Percentiles rank a stretch among this genome's conserved stretches.
Evolutionary conservation across 2,329 filamentous ascomycete species (phyloP).

Genomic region (Aspergillus proliferans): DNA sequence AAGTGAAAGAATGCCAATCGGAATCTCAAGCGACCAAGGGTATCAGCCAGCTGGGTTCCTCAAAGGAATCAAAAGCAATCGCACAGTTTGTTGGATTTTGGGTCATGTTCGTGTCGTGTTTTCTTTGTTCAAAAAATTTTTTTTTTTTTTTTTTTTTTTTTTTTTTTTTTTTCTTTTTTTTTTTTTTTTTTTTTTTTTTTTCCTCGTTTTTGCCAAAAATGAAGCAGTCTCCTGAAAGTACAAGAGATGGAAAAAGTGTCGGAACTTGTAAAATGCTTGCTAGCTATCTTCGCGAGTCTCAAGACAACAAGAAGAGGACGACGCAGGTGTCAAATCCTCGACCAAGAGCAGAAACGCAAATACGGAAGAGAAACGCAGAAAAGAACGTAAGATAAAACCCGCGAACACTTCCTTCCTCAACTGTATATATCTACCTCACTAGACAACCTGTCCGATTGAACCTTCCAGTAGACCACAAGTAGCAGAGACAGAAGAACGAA

Average conservation of each 20-base stretch:
- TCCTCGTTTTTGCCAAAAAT: conserved; percentile 19
- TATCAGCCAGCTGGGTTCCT: neutral
- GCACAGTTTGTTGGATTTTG: neutral
- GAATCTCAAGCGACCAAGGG: neutral
- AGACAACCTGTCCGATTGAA: conserved; percentile 14
- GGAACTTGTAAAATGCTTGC: conserved; percentile 41
- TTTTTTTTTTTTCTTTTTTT: conserved; percentile 11
- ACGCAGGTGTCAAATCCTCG: conserved; percentile 21
- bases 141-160: conserved; percentile 8
- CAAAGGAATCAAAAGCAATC: neutral
- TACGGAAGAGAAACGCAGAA: neutral
- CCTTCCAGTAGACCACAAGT: conserved; percentile 14
- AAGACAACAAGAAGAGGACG: conserved; percentile 33
- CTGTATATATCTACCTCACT: conserved; percentile 19
- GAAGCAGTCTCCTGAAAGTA: conserved; percentile 21
- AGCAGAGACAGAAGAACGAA: conserved; percentile 9
- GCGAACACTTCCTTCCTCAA: conserved; percentile 18
- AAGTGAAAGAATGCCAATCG: neutral
- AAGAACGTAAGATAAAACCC: conserved; percentile 8
- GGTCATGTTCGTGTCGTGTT: neutral
- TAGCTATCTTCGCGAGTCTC: conserved; percentile 39
- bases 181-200: conserved; percentile 5
- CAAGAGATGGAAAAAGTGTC: conserved; percentile 33
- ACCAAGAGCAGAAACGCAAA: conserved; percentile 18
- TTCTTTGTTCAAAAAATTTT: neutral